phyloP scores from a whole-genome alignment of 441 rosid species.

The Bruguiera hainesii region DNA sequence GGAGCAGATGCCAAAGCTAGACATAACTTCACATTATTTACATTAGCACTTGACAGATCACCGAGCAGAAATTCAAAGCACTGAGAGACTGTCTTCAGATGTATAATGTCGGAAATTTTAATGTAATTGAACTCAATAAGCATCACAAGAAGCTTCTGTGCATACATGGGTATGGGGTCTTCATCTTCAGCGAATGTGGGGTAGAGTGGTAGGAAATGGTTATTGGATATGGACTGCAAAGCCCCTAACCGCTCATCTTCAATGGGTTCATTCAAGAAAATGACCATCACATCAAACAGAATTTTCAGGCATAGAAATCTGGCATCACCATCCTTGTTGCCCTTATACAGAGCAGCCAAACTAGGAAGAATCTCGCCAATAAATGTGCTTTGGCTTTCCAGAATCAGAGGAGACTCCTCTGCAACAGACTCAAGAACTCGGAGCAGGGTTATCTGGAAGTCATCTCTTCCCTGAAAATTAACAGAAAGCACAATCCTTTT shows the following conservation, averaged over 20 bases:
- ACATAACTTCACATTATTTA: slow-evolving; percentile 85
- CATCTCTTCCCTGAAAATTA: slow-evolving; percentile 76
- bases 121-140: slow-evolving; percentile 74
- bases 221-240: slow-evolving; percentile 67
- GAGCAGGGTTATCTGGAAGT: slow-evolving; percentile 88
- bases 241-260: slow-evolving; percentile 50
- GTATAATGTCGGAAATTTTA: slow-evolving; percentile 70
- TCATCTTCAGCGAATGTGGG: slow-evolving; percentile 91
- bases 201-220: slow-evolving; percentile 88
- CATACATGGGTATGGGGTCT: slow-evolving; percentile 97
- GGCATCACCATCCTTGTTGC: slow-evolving; percentile 93
- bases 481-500: not conserved
- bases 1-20: slow-evolving; percentile 93
- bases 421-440: slow-evolving; percentile 73
- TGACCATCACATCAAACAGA: slow-evolving; percentile 76
- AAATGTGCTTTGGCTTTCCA: slow-evolving; percentile 52
- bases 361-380: slow-evolving; percentile 75
- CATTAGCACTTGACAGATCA: slow-evolving; percentile 84
- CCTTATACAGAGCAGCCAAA: slow-evolving; percentile 70
- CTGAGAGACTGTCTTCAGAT: slow-evolving; percentile 74
- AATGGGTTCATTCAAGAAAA: slow-evolving; percentile 60
- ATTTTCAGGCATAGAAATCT: slow-evolving; percentile 92
- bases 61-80: slow-evolving; percentile 93
- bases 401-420: slow-evolving; percentile 60
- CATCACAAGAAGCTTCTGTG: slow-evolving; percentile 94